These are phyloP conservation scores for Puya raimondii DNA, from an alignment of 176 grass and related monocot genomes.

Conservation along the genomic window DNA sequence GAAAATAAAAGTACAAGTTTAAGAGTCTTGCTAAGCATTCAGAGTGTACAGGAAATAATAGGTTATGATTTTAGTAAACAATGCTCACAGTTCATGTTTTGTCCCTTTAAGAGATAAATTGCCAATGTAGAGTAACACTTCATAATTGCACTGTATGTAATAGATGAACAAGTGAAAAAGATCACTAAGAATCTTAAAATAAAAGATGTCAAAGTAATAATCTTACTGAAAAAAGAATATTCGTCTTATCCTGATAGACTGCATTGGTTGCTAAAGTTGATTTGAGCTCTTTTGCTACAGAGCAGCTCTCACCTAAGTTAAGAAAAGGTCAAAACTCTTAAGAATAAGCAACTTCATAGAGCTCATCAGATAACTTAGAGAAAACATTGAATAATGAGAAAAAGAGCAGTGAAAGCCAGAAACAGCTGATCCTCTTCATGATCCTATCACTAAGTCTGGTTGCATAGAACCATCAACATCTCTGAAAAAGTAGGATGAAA, in stretches of 20 bases:
- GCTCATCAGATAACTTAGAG: neutral
- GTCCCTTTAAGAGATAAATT: too few species aligned
- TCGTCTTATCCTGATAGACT: slow-evolving; percentile 99
- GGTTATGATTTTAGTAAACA: too few species aligned
- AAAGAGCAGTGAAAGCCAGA: too few species aligned
- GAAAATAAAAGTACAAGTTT: too few species aligned
- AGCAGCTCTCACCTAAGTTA: slow-evolving; percentile 88
- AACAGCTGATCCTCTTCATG: too few species aligned
- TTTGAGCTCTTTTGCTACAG: slow-evolving; percentile 85
- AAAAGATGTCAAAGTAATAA: slow-evolving; percentile 7
- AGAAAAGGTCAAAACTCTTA: slow-evolving; percentile 12
- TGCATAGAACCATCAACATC: too few species aligned
- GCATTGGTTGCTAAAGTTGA: slow-evolving; percentile 70
- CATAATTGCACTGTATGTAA: neutral
- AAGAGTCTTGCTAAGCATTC: too few species aligned
- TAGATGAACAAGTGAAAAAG: neutral
- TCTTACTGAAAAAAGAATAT: slow-evolving; percentile 94
- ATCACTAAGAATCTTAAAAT: neutral
- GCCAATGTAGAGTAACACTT: neutral
- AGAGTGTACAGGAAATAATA: too few species aligned
- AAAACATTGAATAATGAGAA: neutral
- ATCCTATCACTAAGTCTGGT: too few species aligned
- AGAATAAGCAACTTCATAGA: neutral
- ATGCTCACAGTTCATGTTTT: too few species aligned
- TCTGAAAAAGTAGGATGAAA: too few species aligned